phyloP scores from a whole-genome alignment of 441 rosid genomes.

The Aleurites moluccanus region DNA sequence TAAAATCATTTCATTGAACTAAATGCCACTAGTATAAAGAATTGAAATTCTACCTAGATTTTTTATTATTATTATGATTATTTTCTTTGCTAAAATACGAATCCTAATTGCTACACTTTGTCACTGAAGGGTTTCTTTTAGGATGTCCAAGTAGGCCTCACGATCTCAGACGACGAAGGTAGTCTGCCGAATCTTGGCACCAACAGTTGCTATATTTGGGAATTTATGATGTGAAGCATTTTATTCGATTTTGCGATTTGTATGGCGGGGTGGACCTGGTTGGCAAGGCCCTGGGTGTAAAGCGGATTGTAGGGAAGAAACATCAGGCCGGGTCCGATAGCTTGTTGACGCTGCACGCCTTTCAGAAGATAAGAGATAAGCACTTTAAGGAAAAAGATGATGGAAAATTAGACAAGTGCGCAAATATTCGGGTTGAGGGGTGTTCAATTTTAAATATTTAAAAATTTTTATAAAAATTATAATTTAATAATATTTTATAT shows the following conservation, averaged over 20 bases:
- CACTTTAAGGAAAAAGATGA: conserved; percentile 30
- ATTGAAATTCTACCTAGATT: too few species aligned
- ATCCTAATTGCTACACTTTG: too few species aligned
- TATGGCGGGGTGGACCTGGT: conserved; percentile 63
- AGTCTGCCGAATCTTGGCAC: conserved; percentile 58
- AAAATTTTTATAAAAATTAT: too few species aligned
- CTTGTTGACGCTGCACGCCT: conserved; percentile 57
- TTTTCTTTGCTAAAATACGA: too few species aligned
- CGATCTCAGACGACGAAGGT: conserved; percentile 49
- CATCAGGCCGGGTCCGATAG: conserved; percentile 80
- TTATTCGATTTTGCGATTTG: conserved; percentile 48
- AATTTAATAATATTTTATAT: too few species aligned
- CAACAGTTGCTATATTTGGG: conserved; percentile 47
- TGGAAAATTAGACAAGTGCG: conserved; percentile 44
- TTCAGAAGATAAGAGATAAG: conserved; percentile 40
- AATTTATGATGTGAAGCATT: conserved; percentile 68
- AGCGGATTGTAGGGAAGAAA: conserved; percentile 51
- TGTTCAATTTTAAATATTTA: too few species aligned
- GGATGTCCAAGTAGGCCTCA: conserved; percentile 62
- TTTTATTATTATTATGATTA: too few species aligned
- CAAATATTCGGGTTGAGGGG: conserved; percentile 61
- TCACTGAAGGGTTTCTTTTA: too few species aligned
- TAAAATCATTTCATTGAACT: too few species aligned
- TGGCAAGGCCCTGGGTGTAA: conserved; percentile 39
- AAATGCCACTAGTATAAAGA: too few species aligned